Conservation (phyloP, 1,139 yeast genomes). For the Petasospora fabianii region DNA sequence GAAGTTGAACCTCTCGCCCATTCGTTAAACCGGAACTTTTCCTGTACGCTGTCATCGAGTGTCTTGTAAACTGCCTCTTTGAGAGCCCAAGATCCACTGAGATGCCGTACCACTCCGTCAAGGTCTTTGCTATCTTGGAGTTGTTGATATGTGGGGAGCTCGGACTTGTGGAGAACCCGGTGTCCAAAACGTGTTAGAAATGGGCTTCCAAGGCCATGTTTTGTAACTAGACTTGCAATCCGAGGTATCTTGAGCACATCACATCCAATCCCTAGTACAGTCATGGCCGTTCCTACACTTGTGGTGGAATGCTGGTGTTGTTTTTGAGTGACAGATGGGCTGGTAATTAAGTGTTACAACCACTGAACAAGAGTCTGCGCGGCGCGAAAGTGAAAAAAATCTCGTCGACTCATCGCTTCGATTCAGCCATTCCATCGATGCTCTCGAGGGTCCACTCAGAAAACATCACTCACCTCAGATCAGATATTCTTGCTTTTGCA, state of each 20-base stretch:
- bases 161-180: conserved; percentile 50
- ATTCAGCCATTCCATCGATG: no score
- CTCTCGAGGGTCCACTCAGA: not conserved
- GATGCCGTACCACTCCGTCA: conserved; percentile 31
- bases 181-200: conserved; percentile 40
- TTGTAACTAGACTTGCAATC: conserved; percentile 41
- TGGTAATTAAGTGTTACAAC: no score
- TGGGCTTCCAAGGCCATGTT: conserved; percentile 28
- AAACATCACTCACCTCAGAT: no score
- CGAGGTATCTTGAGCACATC: conserved; percentile 55
- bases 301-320: not conserved
- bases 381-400: conserved; percentile 1
- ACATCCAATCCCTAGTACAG: conserved; percentile 52
- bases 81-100: conserved; percentile 70
- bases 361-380: not conserved
- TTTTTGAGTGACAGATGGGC: no score
- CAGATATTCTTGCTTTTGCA: no score
- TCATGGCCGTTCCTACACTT: conserved; percentile 4
- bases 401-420: not conserved
- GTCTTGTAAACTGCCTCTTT: conserved; percentile 76
- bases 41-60: conserved; percentile 47
- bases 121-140: conserved; percentile 20
- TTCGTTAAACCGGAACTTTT: conserved; percentile 47
- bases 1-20: conserved; percentile 52
- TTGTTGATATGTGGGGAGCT: conserved; percentile 37